phyloP scores from a whole-genome alignment of 371 early-diverging fungal species.

The Batrachochytrium dendrobatidis region DNA sequence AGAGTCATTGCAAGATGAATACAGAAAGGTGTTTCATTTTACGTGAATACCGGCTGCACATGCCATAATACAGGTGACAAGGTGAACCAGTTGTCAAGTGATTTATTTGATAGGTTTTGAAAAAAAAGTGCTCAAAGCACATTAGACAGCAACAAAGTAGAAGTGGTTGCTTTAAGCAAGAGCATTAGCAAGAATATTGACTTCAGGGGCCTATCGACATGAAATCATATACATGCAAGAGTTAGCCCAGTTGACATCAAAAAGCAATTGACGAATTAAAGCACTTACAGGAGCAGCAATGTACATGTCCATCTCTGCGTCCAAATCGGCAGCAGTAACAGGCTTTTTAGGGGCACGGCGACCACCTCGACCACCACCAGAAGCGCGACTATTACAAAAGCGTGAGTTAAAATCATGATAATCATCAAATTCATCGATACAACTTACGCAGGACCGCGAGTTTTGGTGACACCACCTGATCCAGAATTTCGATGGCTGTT shows the following conservation, averaged over 20 bases:
- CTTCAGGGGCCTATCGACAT: not conserved
- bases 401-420: constrained; percentile 14
- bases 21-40: too few relatives aligned
- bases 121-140: too few relatives aligned
- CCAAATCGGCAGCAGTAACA: constrained; percentile 50
- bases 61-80: too few relatives aligned
- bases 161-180: not conserved
- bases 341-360: constrained; percentile 26
- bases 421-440: not conserved
- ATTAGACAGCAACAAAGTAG: too few relatives aligned
- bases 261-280: not conserved
- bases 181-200: not conserved
- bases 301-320: constrained; percentile 69
- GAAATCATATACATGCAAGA: not conserved
- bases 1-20: too few relatives aligned
- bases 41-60: too few relatives aligned
- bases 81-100: too few relatives aligned
- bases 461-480: constrained; percentile 14
- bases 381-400: constrained; percentile 16
- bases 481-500: constrained; percentile 16
- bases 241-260: not conserved
- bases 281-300: constrained; percentile 32
- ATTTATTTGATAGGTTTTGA: too few relatives aligned
- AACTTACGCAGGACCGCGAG: not conserved
- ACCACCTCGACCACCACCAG: constrained; percentile 16